Percentiles rank a stretch among this genome's conserved stretches.
phyloP scores from a whole-genome alignment of 2,329 filamentous ascomycete species.

The Zymoseptoria passerinii region DNA sequence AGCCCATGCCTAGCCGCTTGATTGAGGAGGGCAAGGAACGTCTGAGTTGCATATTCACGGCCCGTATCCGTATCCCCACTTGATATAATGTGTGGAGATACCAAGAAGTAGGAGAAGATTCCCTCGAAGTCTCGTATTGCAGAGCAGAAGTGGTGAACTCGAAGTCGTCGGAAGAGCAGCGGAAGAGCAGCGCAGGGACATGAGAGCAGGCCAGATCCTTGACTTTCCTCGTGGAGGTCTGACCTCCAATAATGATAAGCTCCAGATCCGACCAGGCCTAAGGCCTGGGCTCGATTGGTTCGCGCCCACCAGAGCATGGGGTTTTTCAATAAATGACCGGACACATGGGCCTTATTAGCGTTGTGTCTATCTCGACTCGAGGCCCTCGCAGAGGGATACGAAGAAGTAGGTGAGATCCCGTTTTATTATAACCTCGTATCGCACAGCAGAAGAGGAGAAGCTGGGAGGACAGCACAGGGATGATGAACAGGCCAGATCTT shows the following conservation, averaged over 20 bases:
- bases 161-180: neutral
- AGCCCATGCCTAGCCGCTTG: too few relatives aligned
- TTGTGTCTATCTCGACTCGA: too few relatives aligned
- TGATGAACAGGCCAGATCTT: too few relatives aligned
- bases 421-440: neutral
- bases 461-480: too few relatives aligned
- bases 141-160: neutral
- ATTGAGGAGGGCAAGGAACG: neutral
- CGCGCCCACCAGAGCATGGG: too few relatives aligned
- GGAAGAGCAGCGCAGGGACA: neutral
- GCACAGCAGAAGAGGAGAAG: neutral
- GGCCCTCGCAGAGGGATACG: neutral
- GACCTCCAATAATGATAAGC: too few relatives aligned
- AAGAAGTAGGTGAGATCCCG: neutral
- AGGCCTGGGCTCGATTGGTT: too few relatives aligned
- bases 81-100: neutral
- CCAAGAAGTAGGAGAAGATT: neutral
- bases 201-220: neutral
- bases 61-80: neutral
- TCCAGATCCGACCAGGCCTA: too few relatives aligned
- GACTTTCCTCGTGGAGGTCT: neutral
- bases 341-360: too few relatives aligned
- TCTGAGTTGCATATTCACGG: neutral
- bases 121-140: neutral
- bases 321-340: too few relatives aligned